A percentile compares a stretch with the other conserved stretches of the same genome.
These are phyloP conservation scores for Aphanomyces astaci DNA, from an alignment of 352 stramenopile genomes.

Conservation along the genomic window DNA sequence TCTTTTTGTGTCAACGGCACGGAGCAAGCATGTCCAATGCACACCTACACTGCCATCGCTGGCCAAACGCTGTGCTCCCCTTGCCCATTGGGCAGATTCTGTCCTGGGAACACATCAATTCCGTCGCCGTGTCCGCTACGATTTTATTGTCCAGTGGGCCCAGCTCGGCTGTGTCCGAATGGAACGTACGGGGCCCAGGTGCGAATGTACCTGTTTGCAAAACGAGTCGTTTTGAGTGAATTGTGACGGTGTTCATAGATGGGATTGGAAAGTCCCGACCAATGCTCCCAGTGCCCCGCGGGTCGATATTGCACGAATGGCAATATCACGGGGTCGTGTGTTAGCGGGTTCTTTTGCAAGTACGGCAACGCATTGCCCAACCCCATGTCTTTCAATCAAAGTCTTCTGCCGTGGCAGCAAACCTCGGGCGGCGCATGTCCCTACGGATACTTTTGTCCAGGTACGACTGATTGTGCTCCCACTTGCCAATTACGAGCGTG, in stretches of 20 bases:
- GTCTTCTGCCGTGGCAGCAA: constrained; percentile 16
- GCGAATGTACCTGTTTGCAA: too few relatives aligned
- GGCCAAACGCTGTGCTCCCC: constrained; percentile 36
- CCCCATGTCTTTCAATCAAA: constrained; percentile 26
- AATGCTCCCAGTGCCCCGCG: constrained; percentile 61
- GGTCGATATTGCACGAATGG: constrained; percentile 76
- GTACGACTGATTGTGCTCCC: neutral
- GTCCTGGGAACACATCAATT: constrained; percentile 47
- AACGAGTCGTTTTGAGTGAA: too few relatives aligned
- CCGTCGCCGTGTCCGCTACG: constrained; percentile 46
- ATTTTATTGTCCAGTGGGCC: constrained; percentile 62
- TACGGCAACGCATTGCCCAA: constrained; percentile 52
- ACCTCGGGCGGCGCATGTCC: constrained; percentile 65
- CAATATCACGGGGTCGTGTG: constrained; percentile 57
- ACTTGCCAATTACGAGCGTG: neutral
- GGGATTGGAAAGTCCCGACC: constrained; percentile 33
- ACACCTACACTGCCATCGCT: constrained; percentile 56
- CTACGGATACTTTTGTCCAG: constrained; percentile 61
- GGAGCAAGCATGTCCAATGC: constrained; percentile 49
- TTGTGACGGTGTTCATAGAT: too few relatives aligned
- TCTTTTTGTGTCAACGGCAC: constrained; percentile 66
- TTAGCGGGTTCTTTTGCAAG: constrained; percentile 80
- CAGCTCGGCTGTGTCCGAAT: constrained; percentile 52
- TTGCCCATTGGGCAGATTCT: constrained; percentile 62
- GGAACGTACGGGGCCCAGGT: constrained; percentile 65